Percentiles rank a stretch among this genome's conserved stretches.
Evolutionary conservation across 495 filamentous ascomycete species (phyloP).

Genomic region (Penicillium malachiteum): DNA sequence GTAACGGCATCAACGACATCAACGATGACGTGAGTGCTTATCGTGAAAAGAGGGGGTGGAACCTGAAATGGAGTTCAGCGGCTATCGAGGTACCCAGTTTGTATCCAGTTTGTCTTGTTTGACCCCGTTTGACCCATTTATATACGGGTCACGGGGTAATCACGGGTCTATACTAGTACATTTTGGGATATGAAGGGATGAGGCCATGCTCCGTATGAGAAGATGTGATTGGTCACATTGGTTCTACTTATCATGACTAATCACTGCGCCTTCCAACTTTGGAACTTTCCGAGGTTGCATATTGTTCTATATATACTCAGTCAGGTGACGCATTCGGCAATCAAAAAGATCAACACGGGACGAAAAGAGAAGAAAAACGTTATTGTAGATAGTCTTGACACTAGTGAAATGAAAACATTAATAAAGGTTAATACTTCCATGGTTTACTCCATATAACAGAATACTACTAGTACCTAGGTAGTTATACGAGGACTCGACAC

Average conservation of each 20-base stretch:
- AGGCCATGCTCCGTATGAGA: too few species aligned
- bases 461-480: too few species aligned
- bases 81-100: slow-evolving; percentile 2
- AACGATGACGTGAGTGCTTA: slow-evolving; percentile 31
- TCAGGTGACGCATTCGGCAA: slow-evolving; percentile 1
- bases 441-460: too few species aligned
- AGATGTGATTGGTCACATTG: not conserved
- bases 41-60: slow-evolving; percentile 36
- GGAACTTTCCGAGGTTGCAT: not conserved
- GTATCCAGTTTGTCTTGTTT: too few species aligned
- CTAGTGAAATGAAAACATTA: too few species aligned
- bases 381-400: not conserved
- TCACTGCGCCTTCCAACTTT: not conserved
- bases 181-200: too few species aligned
- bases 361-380: not conserved
- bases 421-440: too few species aligned
- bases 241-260: not conserved
- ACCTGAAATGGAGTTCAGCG: slow-evolving; percentile 2
- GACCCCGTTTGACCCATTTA: too few species aligned
- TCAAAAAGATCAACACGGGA: not conserved
- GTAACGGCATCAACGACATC: not conserved
- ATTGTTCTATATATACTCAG: not conserved
- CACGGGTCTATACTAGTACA: too few species aligned
- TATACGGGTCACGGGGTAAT: not conserved
- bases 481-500: not conserved